Conservation (phyloP, 1,284 basidiomycete species). For the Apiotrichum montevideense region DNA sequence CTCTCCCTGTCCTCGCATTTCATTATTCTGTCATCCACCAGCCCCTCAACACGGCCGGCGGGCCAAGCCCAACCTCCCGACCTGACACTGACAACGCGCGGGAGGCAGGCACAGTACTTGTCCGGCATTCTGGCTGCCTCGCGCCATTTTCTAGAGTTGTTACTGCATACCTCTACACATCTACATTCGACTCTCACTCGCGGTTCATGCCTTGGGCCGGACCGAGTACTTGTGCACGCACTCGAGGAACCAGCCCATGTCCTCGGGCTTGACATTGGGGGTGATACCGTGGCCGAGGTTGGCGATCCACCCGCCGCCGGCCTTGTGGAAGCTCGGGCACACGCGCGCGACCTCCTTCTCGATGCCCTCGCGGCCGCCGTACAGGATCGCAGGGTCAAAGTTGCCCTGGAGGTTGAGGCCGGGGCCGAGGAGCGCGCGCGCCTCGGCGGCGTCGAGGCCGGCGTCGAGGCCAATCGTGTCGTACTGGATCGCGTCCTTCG, state of each 20-base stretch:
- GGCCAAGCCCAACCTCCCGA: too few species aligned
- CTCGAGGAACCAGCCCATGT: constrained; percentile 81
- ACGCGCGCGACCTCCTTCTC: constrained; percentile 79
- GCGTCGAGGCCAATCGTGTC: constrained; percentile 85
- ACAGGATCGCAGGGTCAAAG: constrained; percentile 81
- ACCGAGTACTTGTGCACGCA: constrained; percentile 73
- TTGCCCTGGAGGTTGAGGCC: constrained; percentile 84
- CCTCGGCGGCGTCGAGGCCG: constrained; percentile 68
- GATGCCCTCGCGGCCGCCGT: constrained; percentile 82
- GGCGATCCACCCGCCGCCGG: constrained; percentile 73
- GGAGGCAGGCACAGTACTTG: too few species aligned
- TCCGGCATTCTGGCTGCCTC: too few species aligned
- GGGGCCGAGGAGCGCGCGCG: constrained; percentile 55
- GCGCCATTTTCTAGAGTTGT: too few species aligned
- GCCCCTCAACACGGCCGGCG: too few species aligned
- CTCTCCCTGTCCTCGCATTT: too few species aligned
- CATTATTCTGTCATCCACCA: too few species aligned
- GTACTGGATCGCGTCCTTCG: constrained; percentile 58
- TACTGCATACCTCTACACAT: too few species aligned
- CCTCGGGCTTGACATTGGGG: constrained; percentile 88
- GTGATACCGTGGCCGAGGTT: constrained; percentile 97
- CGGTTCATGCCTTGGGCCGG: background rate
- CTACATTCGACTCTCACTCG: too few species aligned
- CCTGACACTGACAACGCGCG: too few species aligned
- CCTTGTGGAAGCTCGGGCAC: constrained; percentile 61